A percentile compares a stretch with the other conserved stretches of the same genome.
Evolutionary conservation across 805 yeast genomes (phyloP).

Genomic region (Torulaspora microellipsoides): DNA sequence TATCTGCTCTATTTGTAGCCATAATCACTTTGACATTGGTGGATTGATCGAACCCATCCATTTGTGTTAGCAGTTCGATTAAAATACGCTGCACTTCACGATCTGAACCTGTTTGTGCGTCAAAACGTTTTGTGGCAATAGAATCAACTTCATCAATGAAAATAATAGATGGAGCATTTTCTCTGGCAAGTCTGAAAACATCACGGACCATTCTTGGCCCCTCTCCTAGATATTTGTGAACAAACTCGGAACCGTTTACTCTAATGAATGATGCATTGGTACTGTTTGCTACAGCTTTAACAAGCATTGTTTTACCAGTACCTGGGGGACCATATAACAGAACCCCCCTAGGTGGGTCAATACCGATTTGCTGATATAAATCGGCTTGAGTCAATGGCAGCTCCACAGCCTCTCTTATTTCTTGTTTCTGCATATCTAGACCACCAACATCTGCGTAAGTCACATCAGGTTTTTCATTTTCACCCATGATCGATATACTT

Average conservation of each 20-base stretch:
- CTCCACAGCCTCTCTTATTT: constrained; percentile 97
- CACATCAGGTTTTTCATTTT: constrained; percentile 86
- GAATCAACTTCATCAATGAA: constrained; percentile 99
- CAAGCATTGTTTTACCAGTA: constrained; percentile 98
- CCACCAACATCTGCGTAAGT: constrained; percentile 99
- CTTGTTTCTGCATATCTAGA: constrained; percentile 98
- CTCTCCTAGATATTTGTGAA: constrained; percentile 96
- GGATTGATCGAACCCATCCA: constrained; percentile 98
- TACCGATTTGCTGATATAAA: constrained; percentile 93
- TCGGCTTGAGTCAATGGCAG: constrained; percentile 94
- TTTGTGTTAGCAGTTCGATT: constrained; percentile 91
- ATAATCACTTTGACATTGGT: constrained; percentile 95
- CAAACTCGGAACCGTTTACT: constrained; percentile 97
- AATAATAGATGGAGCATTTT: constrained; percentile 93
- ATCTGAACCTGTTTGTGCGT: constrained; percentile 99
- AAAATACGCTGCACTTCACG: constrained; percentile 98
- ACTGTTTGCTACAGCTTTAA: constrained; percentile 96
- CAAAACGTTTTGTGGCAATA: constrained; percentile 97
- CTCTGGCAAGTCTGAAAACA: constrained; percentile 94
- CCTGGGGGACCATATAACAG: constrained; percentile 99
- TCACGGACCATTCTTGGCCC: constrained; percentile 99
- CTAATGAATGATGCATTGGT: constrained; percentile 95
- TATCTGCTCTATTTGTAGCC: constrained; percentile 99
- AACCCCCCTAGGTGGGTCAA: constrained; percentile 98
- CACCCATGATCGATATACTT: constrained; percentile 89